Evolutionary conservation across 768 basidiomycete species (phyloP).

Genomic region (Psilocybe azurescens): DNA sequence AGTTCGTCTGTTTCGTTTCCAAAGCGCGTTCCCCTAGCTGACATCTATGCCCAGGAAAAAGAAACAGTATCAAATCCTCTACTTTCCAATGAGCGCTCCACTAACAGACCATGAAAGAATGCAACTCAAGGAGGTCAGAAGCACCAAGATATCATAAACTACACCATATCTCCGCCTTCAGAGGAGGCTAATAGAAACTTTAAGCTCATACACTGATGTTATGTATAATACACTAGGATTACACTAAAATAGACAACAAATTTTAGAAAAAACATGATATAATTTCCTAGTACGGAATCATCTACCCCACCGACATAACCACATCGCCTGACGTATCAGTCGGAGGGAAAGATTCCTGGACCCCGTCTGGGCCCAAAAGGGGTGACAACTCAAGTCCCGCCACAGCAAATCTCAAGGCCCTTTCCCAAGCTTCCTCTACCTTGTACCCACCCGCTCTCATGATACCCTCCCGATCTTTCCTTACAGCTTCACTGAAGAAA

Average conservation of each 20-base stretch:
- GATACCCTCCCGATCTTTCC: slow-evolving; percentile 76
- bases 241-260: slow-evolving; percentile 10
- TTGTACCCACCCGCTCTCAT: slow-evolving; percentile 86
- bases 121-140: slow-evolving; percentile 56
- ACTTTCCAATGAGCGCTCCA: slow-evolving; percentile 75
- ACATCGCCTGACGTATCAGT: slow-evolving; percentile 47
- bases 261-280: slow-evolving; percentile 12
- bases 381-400: slow-evolving; percentile 72
- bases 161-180: not conserved
- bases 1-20: slow-evolving; percentile 30
- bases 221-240: slow-evolving; percentile 10
- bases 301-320: slow-evolving; percentile 45
- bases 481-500: slow-evolving; percentile 74
- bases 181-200: not conserved
- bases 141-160: slow-evolving; percentile 43
- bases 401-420: slow-evolving; percentile 76
- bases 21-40: not conserved
- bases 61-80: slow-evolving; percentile 81
- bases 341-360: slow-evolving; percentile 12
- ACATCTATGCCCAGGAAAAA: slow-evolving; percentile 41
- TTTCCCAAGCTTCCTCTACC: slow-evolving; percentile 85
- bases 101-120: slow-evolving; percentile 58
- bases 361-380: slow-evolving; percentile 36
- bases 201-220: not conserved
- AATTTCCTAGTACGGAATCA: slow-evolving; percentile 6